Base-by-base conservation (phyloP, 2,329 filamentous ascomycete species). In the Talaromyces sp. region DNA sequence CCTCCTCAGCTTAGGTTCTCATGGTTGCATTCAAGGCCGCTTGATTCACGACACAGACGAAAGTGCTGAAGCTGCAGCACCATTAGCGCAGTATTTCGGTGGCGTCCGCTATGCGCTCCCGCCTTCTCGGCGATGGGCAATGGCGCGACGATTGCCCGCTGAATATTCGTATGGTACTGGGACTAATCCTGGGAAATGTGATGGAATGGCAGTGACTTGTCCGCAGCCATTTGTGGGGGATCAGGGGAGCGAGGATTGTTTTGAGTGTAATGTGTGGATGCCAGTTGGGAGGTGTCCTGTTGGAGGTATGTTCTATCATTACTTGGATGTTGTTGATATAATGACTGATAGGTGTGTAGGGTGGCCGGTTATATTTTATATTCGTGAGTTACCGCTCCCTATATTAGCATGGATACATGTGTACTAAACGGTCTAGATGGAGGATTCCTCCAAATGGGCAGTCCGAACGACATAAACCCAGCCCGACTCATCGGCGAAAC, bases 361-460 rank as follows among this genome's bases (percentile, higher is more conserved):
- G 16, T 87, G 84, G 84, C 85, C 85, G 4, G 84, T 87, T 0
- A 78, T 85, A 60, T 82, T 87, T 68, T 87, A 81, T 72, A 84
- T 87, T 56, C 85, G 84, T 81, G 78, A 67, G 79, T 66, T 27
- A 6, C 45, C 2, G 4, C 22, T 35, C 10, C 22, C 19, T 35
- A 16, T 11, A 31, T 48, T 1, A 27, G 1, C 14, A 19, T 11
- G 41, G 11, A 54, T 35, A 22, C 5, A 3, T 8, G 10, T 2
- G 14, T 62, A 33, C 60, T 66, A 24, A 66, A 35, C 27, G n/a
- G 2, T 54, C n/a, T 60, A 82, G 81, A 85, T 68, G 83, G 83
- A 37, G 85, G 85, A 3, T 87, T 85, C 70, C 76, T 87, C 24
- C 85, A 87, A 73, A 83, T 82, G 65, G 85, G 85, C 22, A 77